These are phyloP conservation scores for Mucor velutinosus DNA, from an alignment of 371 early-diverging fungal species.

Conservation along the genomic window DNA sequence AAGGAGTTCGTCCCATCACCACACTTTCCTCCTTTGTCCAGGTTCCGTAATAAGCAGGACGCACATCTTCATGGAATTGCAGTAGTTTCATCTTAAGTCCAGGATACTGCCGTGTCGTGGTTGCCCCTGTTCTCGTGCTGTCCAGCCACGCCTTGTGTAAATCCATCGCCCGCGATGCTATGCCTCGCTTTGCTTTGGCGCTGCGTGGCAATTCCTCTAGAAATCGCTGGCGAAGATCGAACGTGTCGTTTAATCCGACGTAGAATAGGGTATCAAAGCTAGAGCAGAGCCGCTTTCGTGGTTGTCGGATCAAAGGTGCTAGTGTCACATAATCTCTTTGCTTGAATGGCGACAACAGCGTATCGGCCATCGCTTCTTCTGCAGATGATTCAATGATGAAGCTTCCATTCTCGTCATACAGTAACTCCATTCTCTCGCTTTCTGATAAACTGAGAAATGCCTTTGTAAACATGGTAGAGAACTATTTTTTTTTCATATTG, in stretches of 20 bases:
- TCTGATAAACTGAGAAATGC: constrained; percentile 12
- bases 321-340: not conserved
- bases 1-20: constrained; percentile 64
- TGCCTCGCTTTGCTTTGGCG: constrained; percentile 8
- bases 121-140: not conserved
- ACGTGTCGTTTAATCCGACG: not conserved
- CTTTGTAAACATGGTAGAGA: constrained; percentile 18
- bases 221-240: constrained; percentile 15
- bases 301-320: not conserved
- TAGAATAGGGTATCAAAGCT: constrained; percentile 17
- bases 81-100: constrained; percentile 62
- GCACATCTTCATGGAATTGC: constrained; percentile 70
- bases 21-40: constrained; percentile 59
- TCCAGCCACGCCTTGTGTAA: not conserved
- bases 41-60: constrained; percentile 83
- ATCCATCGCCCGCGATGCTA: not conserved
- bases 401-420: constrained; percentile 5
- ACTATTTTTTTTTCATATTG: not conserved
- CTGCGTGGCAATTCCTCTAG: constrained; percentile 2
- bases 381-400: not conserved
- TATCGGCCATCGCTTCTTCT: not conserved
- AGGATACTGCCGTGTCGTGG: not conserved
- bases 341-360: constrained; percentile 5
- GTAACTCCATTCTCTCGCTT: not conserved
- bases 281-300: constrained; percentile 5